phyloP scores from a whole-genome alignment of 2,329 filamentous ascomycete species.

The Penicillium sp. region DNA sequence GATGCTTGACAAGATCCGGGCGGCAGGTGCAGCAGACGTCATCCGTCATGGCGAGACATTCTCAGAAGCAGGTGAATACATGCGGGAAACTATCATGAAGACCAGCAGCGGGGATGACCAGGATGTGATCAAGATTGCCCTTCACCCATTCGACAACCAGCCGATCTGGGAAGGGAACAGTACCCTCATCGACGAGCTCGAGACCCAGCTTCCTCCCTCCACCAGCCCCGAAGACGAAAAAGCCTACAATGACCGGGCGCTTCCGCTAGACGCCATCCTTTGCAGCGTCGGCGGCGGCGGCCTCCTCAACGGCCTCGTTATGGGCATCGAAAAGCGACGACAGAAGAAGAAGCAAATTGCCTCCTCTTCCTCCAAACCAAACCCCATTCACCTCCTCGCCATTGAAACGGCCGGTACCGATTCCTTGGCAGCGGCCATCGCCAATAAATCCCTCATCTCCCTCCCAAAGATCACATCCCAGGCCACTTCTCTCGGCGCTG shows the following conservation, averaged over 20 bases:
- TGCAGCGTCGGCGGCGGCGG: constrained; percentile 81
- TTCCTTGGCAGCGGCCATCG: constrained; percentile 62
- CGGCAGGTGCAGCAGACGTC: constrained; percentile 64
- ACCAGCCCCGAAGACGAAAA: constrained; percentile 30
- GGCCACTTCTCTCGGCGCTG: constrained; percentile 72
- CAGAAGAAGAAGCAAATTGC: constrained; percentile 33
- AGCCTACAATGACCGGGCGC: constrained; percentile 25
- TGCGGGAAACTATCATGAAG: constrained; percentile 53
- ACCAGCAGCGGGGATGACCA: constrained; percentile 21
- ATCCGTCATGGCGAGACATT: constrained; percentile 66
- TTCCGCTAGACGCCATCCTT: constrained; percentile 65
- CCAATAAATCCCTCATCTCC: constrained; percentile 55
- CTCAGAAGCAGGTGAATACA: constrained; percentile 65
- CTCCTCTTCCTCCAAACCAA: constrained; percentile 14
- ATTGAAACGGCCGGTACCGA: constrained; percentile 75
- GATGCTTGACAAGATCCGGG: constrained; percentile 69
- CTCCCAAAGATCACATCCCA: constrained; percentile 70
- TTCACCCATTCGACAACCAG: constrained; percentile 46
- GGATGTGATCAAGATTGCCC: constrained; percentile 39
- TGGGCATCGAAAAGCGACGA: constrained; percentile 58
- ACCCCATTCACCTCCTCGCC: constrained; percentile 58
- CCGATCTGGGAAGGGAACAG: constrained; percentile 47
- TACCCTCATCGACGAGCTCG: constrained; percentile 44
- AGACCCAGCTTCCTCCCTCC: constrained; percentile 37
- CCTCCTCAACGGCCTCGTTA: constrained; percentile 70